These are phyloP conservation scores for Talaromyces pinophilus DNA, from an alignment of 2,329 filamentous ascomycete genomes.

Conservation along the genomic window DNA sequence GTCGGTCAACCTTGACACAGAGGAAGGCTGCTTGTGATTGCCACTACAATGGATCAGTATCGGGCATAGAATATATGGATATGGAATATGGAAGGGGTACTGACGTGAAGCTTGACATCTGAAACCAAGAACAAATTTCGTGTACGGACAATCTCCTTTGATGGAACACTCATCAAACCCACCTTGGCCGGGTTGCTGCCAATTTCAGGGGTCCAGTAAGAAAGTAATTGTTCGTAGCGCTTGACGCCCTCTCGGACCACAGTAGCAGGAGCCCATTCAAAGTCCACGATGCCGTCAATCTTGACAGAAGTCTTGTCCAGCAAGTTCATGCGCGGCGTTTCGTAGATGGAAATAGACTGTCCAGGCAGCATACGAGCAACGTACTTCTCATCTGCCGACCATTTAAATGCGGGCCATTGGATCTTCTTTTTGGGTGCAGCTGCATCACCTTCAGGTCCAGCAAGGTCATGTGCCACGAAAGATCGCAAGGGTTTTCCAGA, in stretches of 20 bases:
- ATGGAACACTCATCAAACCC: slow-evolving; percentile 91
- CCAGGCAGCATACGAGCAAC: slow-evolving; percentile 88
- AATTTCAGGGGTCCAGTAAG: slow-evolving; percentile 98
- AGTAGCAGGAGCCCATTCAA: slow-evolving; percentile 91
- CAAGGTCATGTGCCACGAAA: slow-evolving; percentile 82
- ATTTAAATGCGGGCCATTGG: slow-evolving; percentile 99
- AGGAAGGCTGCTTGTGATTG: slow-evolving; percentile 92
- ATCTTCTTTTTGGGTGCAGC: slow-evolving; percentile 79
- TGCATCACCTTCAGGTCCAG: slow-evolving; percentile 59
- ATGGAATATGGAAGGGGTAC: not conserved
- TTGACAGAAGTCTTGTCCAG: slow-evolving; percentile 91
- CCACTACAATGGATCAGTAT: slow-evolving; percentile 55
- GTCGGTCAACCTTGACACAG: slow-evolving; percentile 97
- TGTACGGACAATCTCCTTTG: slow-evolving; percentile 89
- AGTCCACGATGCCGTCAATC: slow-evolving; percentile 94
- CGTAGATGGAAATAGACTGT: slow-evolving; percentile 87
- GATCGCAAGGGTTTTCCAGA: slow-evolving; percentile 88
- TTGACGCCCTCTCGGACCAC: slow-evolving; percentile 82
- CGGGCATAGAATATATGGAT: too few species aligned
- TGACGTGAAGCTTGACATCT: slow-evolving; percentile 84
- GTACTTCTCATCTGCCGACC: slow-evolving; percentile 96
- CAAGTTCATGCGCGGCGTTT: slow-evolving; percentile 83
- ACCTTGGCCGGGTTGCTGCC: slow-evolving; percentile 98
- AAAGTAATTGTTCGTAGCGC: slow-evolving; percentile 91
- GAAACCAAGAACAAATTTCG: slow-evolving; percentile 97